A percentile compares a stretch with the other conserved stretches of the same genome.
Conservation (phyloP, 495 filamentous ascomycete genomes). For the Friedmanniomyces simplex region DNA sequence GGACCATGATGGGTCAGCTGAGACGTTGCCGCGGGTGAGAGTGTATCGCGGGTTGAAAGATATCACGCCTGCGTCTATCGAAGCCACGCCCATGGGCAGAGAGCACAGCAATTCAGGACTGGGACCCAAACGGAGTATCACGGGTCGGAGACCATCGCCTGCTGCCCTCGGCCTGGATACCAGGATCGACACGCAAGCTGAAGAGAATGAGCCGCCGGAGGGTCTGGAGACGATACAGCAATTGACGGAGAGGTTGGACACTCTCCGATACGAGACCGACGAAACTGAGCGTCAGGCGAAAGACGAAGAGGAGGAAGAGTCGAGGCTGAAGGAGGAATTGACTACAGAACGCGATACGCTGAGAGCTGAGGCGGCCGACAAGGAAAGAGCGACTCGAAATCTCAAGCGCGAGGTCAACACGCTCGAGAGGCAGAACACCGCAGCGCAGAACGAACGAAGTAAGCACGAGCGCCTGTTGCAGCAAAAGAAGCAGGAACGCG, state of each 20-base stretch:
- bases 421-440: conserved; percentile 70
- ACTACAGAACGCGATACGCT: conserved; percentile 61
- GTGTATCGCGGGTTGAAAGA: conserved; percentile 40
- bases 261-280: conserved; percentile 28
- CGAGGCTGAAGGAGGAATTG: conserved; percentile 47
- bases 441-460: conserved; percentile 67
- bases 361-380: conserved; percentile 64
- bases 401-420: conserved; percentile 69
- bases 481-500: conserved; percentile 52
- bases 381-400: conserved; percentile 73
- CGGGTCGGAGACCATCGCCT: conserved; percentile 68
- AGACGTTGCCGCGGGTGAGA: conserved; percentile 35
- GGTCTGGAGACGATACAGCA: conserved; percentile 47
- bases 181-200: conserved; percentile 14
- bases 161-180: conserved; percentile 53
- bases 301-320: conserved; percentile 65
- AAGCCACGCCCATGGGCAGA: conserved; percentile 45
- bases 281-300: conserved; percentile 40
- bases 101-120: conserved; percentile 51
- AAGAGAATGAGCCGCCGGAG: conserved; percentile 18
- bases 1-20: conserved; percentile 29
- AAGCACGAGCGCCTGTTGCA: conserved; percentile 62
- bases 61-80: conserved; percentile 37
- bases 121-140: conserved; percentile 51
- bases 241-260: conserved; percentile 41